These are phyloP conservation scores for Nakataea oryzae DNA, from an alignment of 2,329 filamentous ascomycete species.

Conservation along the genomic window DNA sequence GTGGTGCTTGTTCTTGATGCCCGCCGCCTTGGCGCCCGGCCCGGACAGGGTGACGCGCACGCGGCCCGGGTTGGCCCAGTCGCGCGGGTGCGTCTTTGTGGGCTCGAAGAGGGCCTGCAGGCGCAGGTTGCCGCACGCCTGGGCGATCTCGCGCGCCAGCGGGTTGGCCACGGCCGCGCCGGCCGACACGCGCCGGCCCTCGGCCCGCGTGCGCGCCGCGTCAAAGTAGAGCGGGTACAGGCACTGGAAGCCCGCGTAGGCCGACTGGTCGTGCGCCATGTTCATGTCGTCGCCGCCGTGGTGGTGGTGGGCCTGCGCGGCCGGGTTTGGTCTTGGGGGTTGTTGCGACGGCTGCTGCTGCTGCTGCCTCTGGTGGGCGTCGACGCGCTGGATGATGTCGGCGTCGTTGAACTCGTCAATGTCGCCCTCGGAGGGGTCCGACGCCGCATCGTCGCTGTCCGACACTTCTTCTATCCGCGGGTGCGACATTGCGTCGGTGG, in stretches of 20 bases:
- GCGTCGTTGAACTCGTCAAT: slow-evolving; percentile 53
- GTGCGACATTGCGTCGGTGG: slow-evolving; percentile 55
- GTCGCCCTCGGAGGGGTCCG: slow-evolving; percentile 82
- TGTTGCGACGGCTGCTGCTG: slow-evolving; percentile 8
- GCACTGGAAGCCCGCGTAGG: slow-evolving; percentile 72
- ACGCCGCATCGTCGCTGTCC: slow-evolving; percentile 62
- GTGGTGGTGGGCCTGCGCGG: slow-evolving; percentile 16
- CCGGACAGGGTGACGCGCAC: slow-evolving; percentile 67
- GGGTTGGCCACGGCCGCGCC: slow-evolving; percentile 73
- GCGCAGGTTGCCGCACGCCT: slow-evolving; percentile 66
- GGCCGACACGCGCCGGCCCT: slow-evolving; percentile 72
- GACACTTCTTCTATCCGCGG: slow-evolving; percentile 87
- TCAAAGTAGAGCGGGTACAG: slow-evolving; percentile 97
- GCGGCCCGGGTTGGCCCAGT: slow-evolving; percentile 93
- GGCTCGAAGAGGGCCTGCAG: slow-evolving; percentile 76
- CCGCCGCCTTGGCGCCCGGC: slow-evolving; percentile 13
- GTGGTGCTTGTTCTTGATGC: slow-evolving; percentile 70
- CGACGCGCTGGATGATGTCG: slow-evolving; percentile 42
- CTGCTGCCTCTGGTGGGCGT: slow-evolving; percentile 7
- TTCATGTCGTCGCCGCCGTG: slow-evolving; percentile 21
- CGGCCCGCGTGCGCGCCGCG: slow-evolving; percentile 56
- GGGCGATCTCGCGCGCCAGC: slow-evolving; percentile 78
- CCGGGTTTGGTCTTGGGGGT: slow-evolving; percentile 11
- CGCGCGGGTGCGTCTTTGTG: slow-evolving; percentile 85
- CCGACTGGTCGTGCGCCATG: slow-evolving; percentile 23